Conservation (phyloP, 352 stramenopile species). For the Thraustotheca clavata region DNA sequence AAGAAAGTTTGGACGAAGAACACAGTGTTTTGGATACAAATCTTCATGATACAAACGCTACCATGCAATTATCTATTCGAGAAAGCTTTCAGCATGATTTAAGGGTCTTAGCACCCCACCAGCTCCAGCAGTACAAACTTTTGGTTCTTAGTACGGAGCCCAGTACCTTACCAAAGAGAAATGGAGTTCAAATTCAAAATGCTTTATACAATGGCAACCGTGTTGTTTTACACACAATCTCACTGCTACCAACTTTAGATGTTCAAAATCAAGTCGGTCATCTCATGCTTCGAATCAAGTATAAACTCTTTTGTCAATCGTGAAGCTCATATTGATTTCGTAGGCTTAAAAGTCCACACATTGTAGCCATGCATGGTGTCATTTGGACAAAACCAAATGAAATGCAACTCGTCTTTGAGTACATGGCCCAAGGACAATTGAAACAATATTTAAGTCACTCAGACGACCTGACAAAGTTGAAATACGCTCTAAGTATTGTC, state of each 20-base stretch:
- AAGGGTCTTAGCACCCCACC: background rate
- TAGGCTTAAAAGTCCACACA: background rate
- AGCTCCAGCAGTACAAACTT: background rate
- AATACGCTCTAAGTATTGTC: background rate
- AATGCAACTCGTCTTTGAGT: constrained; percentile 16
- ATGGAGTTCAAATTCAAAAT: background rate
- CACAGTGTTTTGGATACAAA: background rate
- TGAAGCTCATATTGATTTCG: background rate
- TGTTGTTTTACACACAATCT: background rate
- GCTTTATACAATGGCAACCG: background rate
- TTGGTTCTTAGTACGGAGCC: background rate
- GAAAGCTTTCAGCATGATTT: background rate
- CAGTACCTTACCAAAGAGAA: background rate
- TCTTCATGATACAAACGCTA: background rate
- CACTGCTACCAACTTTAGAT: background rate
- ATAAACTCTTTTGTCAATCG: background rate
- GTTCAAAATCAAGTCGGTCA: background rate
- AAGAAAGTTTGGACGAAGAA: background rate
- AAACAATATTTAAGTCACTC: background rate
- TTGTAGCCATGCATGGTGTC: constrained; percentile 8
- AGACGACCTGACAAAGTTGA: background rate
- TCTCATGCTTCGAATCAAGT: background rate
- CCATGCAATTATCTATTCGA: background rate
- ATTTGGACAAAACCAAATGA: background rate
- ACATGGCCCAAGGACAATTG: background rate